Base-by-base conservation (phyloP, 139 green algal species). In the Microglena sp. region DNA sequence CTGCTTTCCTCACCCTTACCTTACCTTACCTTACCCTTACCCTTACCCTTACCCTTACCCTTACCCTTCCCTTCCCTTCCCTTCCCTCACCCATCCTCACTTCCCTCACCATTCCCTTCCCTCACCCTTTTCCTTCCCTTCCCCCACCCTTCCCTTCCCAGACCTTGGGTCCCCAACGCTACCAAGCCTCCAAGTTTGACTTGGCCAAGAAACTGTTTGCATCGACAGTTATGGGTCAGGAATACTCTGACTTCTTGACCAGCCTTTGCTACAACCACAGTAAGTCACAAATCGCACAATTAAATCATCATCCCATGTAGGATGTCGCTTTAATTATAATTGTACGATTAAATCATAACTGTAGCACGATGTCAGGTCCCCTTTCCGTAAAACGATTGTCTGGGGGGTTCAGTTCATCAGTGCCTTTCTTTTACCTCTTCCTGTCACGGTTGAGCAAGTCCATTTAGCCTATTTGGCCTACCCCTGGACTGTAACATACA, bases 231-330 rank as follows among this genome's bases (percentile, higher is more conserved):
- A 43, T 56, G 26, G 73, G 77, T 22, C 30, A 58, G 0, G 65
- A 72, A 11, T 84, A 84, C 71, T 50, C 35, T n/a, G 77, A 84
- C 62, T 84, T 84, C 71, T 71, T 84, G 8, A 84, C 78, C 33
- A 77, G 54, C 0, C 71, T 84, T 26, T 84, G 78, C 73, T 84
- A 84, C 57, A 73, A 79, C 32, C 70, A 80, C 55, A 78, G 78
- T 33, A n/a, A n/a, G n/a, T n/a, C n/a, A n/a, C n/a, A n/a, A n/a
- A n/a, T n/a, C n/a, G n/a, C n/a, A n/a, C n/a, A n/a, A n/a, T n/a
- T n/a, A n/a, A n/a, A n/a, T n/a, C n/a, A n/a, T n/a, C n/a, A n/a
- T n/a, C n/a, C n/a, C n/a, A n/a, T n/a, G n/a, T n/a, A n/a, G n/a
- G n/a, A n/a, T n/a, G n/a, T n/a, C n/a, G n/a, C n/a, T n/a, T n/a